These are phyloP conservation scores for Malassezia nana DNA, from an alignment of 1,284 basidiomycete genomes.

Conservation along the genomic window DNA sequence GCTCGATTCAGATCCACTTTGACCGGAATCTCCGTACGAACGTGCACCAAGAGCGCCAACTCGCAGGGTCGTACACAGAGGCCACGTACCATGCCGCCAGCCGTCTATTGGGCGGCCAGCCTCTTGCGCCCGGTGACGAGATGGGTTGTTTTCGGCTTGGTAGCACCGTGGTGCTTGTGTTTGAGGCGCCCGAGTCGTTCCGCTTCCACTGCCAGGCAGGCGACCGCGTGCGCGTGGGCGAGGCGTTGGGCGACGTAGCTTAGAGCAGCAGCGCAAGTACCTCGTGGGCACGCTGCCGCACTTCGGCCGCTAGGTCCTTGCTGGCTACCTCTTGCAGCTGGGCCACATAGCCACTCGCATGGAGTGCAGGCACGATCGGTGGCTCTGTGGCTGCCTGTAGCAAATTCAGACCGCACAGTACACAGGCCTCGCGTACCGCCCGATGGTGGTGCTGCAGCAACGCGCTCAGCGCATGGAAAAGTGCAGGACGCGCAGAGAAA, in stretches of 20 bases:
- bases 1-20: constrained; percentile 92
- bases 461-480: constrained; percentile 31
- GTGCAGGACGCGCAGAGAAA: constrained; percentile 25
- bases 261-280: neutral
- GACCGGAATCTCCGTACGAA: constrained; percentile 60
- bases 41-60: constrained; percentile 26
- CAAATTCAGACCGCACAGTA: constrained; percentile 10
- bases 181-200: constrained; percentile 81
- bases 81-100: constrained; percentile 53
- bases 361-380: neutral
- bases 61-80: constrained; percentile 75
- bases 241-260: constrained; percentile 53
- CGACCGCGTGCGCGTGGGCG: constrained; percentile 77
- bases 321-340: neutral
- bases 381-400: neutral
- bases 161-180: constrained; percentile 89
- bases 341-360: constrained; percentile 7
- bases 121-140: constrained; percentile 75
- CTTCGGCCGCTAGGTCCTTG: neutral
- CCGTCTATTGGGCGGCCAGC: constrained; percentile 70
- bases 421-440: constrained; percentile 5
- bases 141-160: constrained; percentile 96
- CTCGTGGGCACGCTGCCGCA: neutral
- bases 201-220: constrained; percentile 70
- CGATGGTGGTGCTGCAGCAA: constrained; percentile 19